Conservation (phyloP, 495 filamentous ascomycete genomes). For the Lindgomyces ingoldianus region DNA sequence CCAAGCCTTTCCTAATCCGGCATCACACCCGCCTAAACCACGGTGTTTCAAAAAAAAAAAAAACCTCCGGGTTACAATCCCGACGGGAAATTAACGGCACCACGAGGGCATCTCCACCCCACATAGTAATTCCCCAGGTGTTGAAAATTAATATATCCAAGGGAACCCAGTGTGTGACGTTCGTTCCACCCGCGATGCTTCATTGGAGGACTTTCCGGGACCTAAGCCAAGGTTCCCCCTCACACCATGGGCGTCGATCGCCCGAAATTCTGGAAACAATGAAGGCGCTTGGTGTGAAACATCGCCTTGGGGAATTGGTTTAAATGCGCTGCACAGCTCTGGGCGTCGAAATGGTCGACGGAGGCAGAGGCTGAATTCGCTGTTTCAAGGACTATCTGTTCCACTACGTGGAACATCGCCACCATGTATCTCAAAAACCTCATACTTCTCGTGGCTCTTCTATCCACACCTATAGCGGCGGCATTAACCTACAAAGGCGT, state of each 20-base stretch:
- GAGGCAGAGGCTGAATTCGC: neutral
- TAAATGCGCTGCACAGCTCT: no score
- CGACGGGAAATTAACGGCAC: no score
- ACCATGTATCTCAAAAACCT: conserved; percentile 20
- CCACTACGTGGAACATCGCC: neutral
- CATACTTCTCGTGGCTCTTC: conserved; percentile 10
- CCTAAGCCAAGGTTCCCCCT: neutral
- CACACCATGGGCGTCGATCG: neutral
- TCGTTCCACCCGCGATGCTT: neutral
- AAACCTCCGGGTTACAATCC: no score
- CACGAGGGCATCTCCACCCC: no score
- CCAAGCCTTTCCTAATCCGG: no score
- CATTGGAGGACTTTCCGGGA: neutral
- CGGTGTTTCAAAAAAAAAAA: no score
- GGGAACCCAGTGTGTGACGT: no score
- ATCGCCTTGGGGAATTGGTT: no score
- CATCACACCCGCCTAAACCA: no score
- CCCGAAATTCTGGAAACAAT: neutral
- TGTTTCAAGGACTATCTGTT: neutral
- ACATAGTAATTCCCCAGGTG: no score
- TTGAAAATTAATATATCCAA: no score
- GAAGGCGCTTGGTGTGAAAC: neutral
- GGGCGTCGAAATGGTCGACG: no score
- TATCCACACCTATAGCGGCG: conserved; percentile 34
- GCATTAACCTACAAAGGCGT: conserved; percentile 66